phyloP scores from a whole-genome alignment of 1,139 yeast species.

The Scheffersomyces cryptocercus region DNA sequence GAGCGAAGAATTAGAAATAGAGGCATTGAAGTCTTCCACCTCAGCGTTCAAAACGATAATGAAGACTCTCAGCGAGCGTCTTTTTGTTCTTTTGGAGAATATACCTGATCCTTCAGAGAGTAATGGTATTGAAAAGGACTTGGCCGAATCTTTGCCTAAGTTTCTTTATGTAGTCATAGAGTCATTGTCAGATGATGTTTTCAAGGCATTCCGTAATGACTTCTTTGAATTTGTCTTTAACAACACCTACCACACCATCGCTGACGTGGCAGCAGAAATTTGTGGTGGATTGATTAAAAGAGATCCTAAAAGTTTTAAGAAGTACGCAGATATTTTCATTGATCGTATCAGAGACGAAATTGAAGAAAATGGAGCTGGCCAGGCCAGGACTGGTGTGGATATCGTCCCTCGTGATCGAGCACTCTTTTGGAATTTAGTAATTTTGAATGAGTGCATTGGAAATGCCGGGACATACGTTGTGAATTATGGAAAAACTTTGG shows the following conservation, averaged over 20 bases:
- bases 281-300: slow-evolving; percentile 69
- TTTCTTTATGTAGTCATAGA: slow-evolving; percentile 69
- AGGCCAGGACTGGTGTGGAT: slow-evolving; percentile 66
- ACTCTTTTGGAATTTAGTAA: slow-evolving; percentile 69
- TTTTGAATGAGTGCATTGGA: slow-evolving; percentile 71
- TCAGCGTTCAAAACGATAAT: slow-evolving; percentile 67
- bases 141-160: slow-evolving; percentile 61
- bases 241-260: slow-evolving; percentile 64
- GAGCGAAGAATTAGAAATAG: slow-evolving; percentile 48
- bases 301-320: slow-evolving; percentile 51
- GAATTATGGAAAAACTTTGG: slow-evolving; percentile 45
- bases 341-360: slow-evolving; percentile 67
- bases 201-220: slow-evolving; percentile 50
- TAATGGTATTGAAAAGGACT: slow-evolving; percentile 50
- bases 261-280: slow-evolving; percentile 69
- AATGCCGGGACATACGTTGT: slow-evolving; percentile 61
- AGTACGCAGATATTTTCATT: slow-evolving; percentile 46
- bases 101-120: slow-evolving; percentile 62
- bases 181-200: slow-evolving; percentile 67
- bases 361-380: slow-evolving; percentile 83
- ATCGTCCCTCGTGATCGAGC: slow-evolving; percentile 77
- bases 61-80: slow-evolving; percentile 55
- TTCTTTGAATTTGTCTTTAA: slow-evolving; percentile 58
- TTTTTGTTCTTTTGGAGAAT: slow-evolving; percentile 72
- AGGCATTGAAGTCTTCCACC: slow-evolving; percentile 73